These are phyloP conservation scores for Zymoseptoria tritici DNA, from an alignment of 2,329 filamentous ascomycete species.

Conservation along the genomic window DNA sequence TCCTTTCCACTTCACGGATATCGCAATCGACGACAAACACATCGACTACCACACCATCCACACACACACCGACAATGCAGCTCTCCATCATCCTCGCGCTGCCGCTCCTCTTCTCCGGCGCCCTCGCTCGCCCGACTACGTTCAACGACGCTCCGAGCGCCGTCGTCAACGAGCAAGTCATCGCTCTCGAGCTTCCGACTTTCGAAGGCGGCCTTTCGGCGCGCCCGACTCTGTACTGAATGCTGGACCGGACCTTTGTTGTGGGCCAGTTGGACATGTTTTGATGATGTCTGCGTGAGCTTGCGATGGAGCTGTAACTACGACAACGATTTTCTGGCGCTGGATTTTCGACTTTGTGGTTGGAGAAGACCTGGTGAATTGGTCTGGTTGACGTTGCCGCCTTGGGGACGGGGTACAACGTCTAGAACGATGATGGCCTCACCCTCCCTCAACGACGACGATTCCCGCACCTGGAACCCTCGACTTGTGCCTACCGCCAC, in stretches of 20 bases:
- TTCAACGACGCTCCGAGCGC: no score
- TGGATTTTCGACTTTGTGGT: neutral
- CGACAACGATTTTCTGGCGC: neutral
- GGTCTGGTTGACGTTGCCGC: no score
- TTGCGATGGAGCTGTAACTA: neutral
- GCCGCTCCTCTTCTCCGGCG: neutral
- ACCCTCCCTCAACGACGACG: neutral
- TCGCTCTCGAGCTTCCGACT: neutral
- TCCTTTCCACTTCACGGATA: neutral
- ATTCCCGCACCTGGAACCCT: neutral
- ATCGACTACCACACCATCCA: neutral
- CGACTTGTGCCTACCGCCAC: neutral
- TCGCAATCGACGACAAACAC: neutral
- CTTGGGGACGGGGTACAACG: neutral
- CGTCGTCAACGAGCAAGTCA: neutral
- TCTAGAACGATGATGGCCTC: no score
- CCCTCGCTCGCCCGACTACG: neutral
- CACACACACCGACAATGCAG: neutral
- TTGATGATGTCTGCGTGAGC: neutral
- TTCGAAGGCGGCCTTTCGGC: neutral
- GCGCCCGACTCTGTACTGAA: neutral
- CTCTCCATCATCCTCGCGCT: neutral
- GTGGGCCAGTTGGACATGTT: neutral
- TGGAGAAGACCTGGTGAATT: no score
- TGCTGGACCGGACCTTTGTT: neutral